These are phyloP conservation scores for Vanrija pseudolonga DNA, from an alignment of 1,284 basidiomycete species.

Conservation along the genomic window DNA sequence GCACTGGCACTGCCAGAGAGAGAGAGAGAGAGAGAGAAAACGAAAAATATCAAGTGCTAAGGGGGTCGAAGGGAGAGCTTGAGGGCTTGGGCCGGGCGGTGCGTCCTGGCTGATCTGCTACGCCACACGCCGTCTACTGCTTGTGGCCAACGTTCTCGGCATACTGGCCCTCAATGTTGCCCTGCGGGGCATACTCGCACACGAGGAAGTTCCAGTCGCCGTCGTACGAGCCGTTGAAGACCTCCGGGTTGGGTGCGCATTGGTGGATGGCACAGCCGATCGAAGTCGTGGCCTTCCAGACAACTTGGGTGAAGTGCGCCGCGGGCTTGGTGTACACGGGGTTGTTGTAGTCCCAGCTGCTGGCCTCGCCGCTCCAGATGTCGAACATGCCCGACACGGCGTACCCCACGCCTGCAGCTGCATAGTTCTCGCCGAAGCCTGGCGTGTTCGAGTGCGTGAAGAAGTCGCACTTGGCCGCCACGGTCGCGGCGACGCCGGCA, in stretches of 20 bases:
- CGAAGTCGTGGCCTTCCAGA: conserved; percentile 40
- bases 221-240: neutral
- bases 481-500: conserved; percentile 17
- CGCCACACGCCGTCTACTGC: too few species aligned
- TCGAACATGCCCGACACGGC: neutral
- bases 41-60: too few species aligned
- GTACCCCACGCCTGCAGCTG: conserved; percentile 55
- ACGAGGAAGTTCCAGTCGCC: conserved; percentile 27
- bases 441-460: conserved; percentile 16
- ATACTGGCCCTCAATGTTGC: conserved; percentile 18
- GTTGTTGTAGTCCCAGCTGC: conserved; percentile 21
- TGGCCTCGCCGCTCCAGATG: conserved; percentile 8
- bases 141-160: too few species aligned
- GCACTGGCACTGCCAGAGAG: too few species aligned
- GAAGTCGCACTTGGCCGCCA: conserved; percentile 20
- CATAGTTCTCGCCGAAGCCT: conserved; percentile 71
- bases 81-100: too few species aligned
- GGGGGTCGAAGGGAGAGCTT: too few species aligned
- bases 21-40: too few species aligned
- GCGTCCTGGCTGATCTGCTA: too few species aligned
- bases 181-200: conserved; percentile 27
- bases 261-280: conserved; percentile 31
- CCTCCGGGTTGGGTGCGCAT: too few species aligned
- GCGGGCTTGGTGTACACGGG: conserved; percentile 21
- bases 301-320: conserved; percentile 44